A percentile compares a stretch with the other conserved stretches of the same genome.
These are phyloP conservation scores for Talaromyces albobiverticillius DNA, from an alignment of 2,329 filamentous ascomycete species.

Conservation along the genomic window DNA sequence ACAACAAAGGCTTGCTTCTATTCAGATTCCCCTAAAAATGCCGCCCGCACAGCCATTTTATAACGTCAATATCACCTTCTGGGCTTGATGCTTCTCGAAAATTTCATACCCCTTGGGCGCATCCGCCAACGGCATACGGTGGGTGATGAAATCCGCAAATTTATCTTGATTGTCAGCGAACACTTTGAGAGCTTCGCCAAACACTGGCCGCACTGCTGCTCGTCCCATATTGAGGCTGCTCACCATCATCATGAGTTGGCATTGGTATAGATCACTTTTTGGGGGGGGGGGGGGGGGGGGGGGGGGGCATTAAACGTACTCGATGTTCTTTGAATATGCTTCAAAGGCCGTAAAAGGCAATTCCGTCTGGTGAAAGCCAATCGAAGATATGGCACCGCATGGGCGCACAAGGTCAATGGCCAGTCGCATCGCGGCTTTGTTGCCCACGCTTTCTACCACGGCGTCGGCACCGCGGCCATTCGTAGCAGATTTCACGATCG, in stretches of 20 bases:
- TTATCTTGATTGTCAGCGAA: conserved; percentile 5
- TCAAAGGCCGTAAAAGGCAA: conserved; percentile 1
- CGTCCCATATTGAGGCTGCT: conserved; percentile 1
- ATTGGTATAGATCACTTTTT: too few relatives aligned
- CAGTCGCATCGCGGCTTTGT: conserved; percentile 61
- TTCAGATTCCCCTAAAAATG: too few relatives aligned
- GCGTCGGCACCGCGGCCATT: conserved; percentile 76
- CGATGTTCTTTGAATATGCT: conserved; percentile 6
- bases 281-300: too few relatives aligned
- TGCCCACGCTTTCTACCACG: conserved; percentile 69
- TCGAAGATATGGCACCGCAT: conserved; percentile 66
- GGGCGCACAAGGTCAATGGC: conserved; percentile 65
- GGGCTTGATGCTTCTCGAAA: conserved; percentile 2
- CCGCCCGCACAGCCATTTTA: too few relatives aligned
- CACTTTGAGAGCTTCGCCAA: conserved; percentile 4
- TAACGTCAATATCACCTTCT: background rate
- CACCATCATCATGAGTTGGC: too few relatives aligned
- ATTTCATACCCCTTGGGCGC: conserved; percentile 5
- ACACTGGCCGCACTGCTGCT: conserved; percentile 1
- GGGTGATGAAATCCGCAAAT: conserved; percentile 5
- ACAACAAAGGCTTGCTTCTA: too few relatives aligned
- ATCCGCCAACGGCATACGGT: conserved; percentile 3
- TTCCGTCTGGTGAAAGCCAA: conserved; percentile 58
- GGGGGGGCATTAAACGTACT: background rate
- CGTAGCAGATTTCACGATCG: conserved; percentile 68